These are phyloP conservation scores for Nigrospora osmanthi DNA, from an alignment of 2,329 filamentous ascomycete genomes.

Conservation along the genomic window DNA sequence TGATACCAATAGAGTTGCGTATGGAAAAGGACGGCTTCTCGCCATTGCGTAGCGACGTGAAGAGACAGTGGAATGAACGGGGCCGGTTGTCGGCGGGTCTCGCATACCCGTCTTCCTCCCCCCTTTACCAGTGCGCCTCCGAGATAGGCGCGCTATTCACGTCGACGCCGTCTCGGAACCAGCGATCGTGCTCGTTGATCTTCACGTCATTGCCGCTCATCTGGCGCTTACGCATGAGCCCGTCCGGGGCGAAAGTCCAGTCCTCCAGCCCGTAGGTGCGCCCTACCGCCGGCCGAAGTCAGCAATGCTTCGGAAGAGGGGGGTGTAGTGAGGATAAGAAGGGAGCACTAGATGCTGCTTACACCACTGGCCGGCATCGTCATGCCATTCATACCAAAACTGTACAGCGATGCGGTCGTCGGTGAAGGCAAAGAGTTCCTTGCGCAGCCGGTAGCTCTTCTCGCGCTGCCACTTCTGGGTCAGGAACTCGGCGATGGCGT, in stretches of 20 bases:
- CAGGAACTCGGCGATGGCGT: constrained; percentile 61
- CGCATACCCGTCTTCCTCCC: neutral
- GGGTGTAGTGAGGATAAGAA: no score
- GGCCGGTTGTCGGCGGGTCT: no score
- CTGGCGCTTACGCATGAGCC: constrained; percentile 64
- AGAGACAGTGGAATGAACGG: no score
- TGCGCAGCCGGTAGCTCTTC: constrained; percentile 64
- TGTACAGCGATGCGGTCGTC: constrained; percentile 71
- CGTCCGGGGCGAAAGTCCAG: constrained; percentile 66
- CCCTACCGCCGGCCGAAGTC: constrained; percentile 8
- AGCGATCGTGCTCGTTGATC: constrained; percentile 54
- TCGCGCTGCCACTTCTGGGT: constrained; percentile 69
- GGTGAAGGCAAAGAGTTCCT: constrained; percentile 74
- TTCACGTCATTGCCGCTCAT: constrained; percentile 70
- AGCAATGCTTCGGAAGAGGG: no score
- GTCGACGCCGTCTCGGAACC: constrained; percentile 63
- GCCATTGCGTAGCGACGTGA: no score
- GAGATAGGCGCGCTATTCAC: constrained; percentile 59
- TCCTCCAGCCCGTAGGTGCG: constrained; percentile 80
- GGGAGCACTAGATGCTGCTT: no score
- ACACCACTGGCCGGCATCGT: constrained; percentile 67
- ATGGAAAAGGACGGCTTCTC: no score
- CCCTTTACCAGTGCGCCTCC: constrained; percentile 61
- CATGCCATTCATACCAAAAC: constrained; percentile 83
- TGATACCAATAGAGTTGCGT: no score